Evolutionary conservation across 2,329 filamentous ascomycete species (phyloP), one percentile per base, ranked within the genome.

Genomic region (Bipolaris zeicola): DNA sequence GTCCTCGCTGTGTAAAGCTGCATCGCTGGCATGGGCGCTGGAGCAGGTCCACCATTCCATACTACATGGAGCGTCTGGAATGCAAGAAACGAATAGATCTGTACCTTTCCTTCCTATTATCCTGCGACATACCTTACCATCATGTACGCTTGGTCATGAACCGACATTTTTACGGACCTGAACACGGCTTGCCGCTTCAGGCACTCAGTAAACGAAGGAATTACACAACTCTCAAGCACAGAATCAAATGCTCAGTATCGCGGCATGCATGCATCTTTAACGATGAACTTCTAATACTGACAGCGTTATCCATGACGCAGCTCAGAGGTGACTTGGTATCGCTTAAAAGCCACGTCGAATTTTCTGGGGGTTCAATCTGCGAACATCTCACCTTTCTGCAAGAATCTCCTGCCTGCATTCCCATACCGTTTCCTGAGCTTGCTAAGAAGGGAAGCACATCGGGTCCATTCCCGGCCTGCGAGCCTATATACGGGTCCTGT

Each of bases 111-210:
- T 6, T 55, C 22, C 36, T 7, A 42, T 0, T n/a, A 18, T 31
- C n/a, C 34, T 51, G 44, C 46, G 2, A 37, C 37, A 58, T 64
- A 8, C 37, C 53, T 38, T 65, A 64, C 38, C 41, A 60, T 26
- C 33, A 57, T 51, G 60, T 57, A 42, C 65, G 65, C 50, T 62
- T 66, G 42, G 48, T 65, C 34, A 28, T 68, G 59, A 66, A 69
- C 45, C 57, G 51, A 37, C 59, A 64, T 55, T 45, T 66, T 10
- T 64, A 66, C 39, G 60, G 64, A 31, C 31, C 55, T 31, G 43
- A 45, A n/a, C 56, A 69, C 26, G 65, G 65, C 8, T 41, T 52
- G 20, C 38, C 59, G 45, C 39, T 55, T 33, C 16, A 31, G n/a
- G 53, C 36, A 52, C 50, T 67, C 49, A 47, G 61, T n/a, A 1